Conservation (phyloP, 2,329 filamentous ascomycete genomes). For the Exophiala mesophila region DNA sequence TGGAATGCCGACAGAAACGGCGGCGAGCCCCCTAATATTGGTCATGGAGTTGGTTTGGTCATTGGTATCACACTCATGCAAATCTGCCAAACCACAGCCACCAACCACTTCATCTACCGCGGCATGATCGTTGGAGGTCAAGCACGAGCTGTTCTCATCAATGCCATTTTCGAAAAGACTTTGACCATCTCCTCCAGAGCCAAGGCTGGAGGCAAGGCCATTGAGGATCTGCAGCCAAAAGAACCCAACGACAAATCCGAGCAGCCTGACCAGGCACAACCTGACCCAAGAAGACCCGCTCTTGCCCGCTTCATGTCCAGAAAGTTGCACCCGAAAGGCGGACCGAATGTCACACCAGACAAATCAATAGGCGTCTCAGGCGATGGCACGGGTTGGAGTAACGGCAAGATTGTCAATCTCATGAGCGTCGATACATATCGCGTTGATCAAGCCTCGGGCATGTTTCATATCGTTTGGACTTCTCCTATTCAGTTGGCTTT, state of each 20-base stretch:
- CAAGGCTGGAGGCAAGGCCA: conserved; percentile 67
- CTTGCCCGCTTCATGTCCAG: conserved; percentile 32
- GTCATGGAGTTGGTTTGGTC: conserved; percentile 73
- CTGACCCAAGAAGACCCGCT: conserved; percentile 16
- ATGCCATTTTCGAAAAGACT: conserved; percentile 84
- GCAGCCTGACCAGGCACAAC: conserved; percentile 40
- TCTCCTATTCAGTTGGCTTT: conserved; percentile 72
- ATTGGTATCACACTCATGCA: conserved; percentile 85
- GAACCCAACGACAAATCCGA: conserved; percentile 40
- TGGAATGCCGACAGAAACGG: conserved; percentile 58
- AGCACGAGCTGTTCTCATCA: conserved; percentile 72
- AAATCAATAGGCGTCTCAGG: conserved; percentile 50
- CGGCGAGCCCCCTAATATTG: conserved; percentile 60
- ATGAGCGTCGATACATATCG: conserved; percentile 97
- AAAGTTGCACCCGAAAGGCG: conserved; percentile 34
- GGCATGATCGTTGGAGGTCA: conserved; percentile 91
- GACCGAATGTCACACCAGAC: conserved; percentile 37
- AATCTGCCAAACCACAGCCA: conserved; percentile 70
- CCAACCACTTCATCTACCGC: conserved; percentile 87
- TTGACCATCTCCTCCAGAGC: conserved; percentile 85
- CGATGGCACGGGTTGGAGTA: conserved; percentile 81
- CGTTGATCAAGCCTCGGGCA: conserved; percentile 77
- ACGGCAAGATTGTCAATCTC: conserved; percentile 83
- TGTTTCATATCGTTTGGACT: conserved; percentile 91
- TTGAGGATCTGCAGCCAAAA: conserved; percentile 45